These are phyloP conservation scores for Wallemia hederae DNA, from an alignment of 1,284 basidiomycete species.

Conservation along the genomic window DNA sequence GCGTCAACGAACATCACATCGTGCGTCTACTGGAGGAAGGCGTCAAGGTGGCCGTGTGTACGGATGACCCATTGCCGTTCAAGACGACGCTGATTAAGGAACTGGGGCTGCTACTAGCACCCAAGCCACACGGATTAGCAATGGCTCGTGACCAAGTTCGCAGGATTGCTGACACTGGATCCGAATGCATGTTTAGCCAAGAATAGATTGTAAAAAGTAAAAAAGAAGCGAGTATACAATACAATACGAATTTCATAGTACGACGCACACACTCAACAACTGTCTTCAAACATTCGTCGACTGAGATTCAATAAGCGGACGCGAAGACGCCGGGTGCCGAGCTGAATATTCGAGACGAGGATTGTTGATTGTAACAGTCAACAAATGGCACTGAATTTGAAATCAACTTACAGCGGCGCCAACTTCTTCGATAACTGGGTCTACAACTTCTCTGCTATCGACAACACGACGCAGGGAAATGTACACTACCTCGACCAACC, in stretches of 20 bases:
- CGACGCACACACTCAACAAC: too few relatives aligned
- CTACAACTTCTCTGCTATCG: neutral
- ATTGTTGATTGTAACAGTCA: too few relatives aligned
- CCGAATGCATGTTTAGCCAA: neutral
- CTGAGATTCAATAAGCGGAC: too few relatives aligned
- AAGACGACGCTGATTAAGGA: neutral
- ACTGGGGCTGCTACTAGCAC: neutral
- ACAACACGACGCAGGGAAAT: neutral
- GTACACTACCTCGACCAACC: neutral
- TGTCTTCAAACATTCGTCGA: too few relatives aligned
- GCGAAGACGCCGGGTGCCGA: too few relatives aligned
- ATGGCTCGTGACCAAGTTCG: neutral
- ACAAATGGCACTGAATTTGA: too few relatives aligned
- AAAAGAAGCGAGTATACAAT: too few relatives aligned
- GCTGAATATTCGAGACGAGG: too few relatives aligned
- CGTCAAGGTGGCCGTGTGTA: neutral
- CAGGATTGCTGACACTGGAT: neutral
- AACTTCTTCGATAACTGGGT: neutral
- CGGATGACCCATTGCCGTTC: neutral
- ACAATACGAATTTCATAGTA: too few relatives aligned
- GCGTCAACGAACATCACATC: neutral
- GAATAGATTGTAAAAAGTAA: too few relatives aligned
- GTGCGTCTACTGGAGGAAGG: neutral
- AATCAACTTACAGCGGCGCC: neutral
- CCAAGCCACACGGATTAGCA: neutral